Evolutionary conservation across 768 basidiomycete species (phyloP), one percentile per base, ranked within the genome.

Genomic region (Tylopilus intermedius): DNA sequence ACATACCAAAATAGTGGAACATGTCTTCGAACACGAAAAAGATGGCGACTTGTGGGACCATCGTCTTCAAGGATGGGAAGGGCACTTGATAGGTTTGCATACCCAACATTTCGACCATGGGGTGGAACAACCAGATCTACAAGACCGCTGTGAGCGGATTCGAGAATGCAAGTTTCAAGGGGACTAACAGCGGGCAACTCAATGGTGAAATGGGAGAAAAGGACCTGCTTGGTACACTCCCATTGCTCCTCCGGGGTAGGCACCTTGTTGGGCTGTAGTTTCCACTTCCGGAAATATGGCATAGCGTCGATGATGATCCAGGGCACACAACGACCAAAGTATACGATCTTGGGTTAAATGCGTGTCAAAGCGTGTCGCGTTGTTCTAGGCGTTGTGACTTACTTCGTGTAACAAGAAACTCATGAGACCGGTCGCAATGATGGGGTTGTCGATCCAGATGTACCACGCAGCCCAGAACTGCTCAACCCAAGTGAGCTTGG

Each of bases 21-120:
- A 87, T 81, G 69, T 97, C 95, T 72, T 99, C 96, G 58, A 96
- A 90, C 67, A 95, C 76, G 71, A 98, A 96, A 78, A 98, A 98
- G 56, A 92, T 71, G 30, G 80, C 80, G 47, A 96, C 71, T 68
- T 95, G 94, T 15, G 80, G 84, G 3, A 75, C 69, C 79, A 94
- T 88, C 7, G 77, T 76, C 59, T 74, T 76, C 71, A 79, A 76
- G 0, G 80, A 67, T 0, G 96, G 90, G 75, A 99, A 90, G 1
- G 96, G 95, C 2, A 98, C 88, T 57, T 96, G 87, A 73, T 89
- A 88, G 0, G 95, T 99, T 33, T 79, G 67, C 90, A 99, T 93
- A 59, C 92, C 94, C 53, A 95, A 78, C 41, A 74, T 68, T 64
- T 92, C 89, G 15, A 93, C 93, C 62, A 94, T 76, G 2, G 92